A percentile compares a stretch with the other conserved stretches of the same genome.
These are phyloP conservation scores for Pythium phragmitis DNA, from an alignment of 352 stramenopile species.

Conservation along the genomic window DNA sequence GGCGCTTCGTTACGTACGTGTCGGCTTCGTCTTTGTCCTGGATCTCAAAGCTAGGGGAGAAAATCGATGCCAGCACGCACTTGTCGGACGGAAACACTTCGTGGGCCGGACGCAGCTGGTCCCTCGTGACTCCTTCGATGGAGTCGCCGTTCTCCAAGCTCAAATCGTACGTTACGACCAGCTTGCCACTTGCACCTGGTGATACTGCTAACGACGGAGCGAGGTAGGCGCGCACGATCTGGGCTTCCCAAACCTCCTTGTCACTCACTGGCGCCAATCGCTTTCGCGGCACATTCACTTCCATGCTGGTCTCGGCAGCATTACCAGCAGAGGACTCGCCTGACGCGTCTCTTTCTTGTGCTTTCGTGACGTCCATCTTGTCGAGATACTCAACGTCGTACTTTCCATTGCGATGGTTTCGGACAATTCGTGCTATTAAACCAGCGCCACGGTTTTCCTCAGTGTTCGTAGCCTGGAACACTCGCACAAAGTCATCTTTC, in stretches of 20 bases:
- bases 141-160: conserved; percentile 41
- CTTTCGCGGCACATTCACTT: conserved; percentile 32
- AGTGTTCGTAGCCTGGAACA: conserved; percentile 15
- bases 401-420: conserved; percentile 42
- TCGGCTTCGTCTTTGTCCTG: conserved; percentile 19
- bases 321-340: not conserved
- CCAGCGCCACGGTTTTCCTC: not conserved
- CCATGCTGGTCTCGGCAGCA: not conserved
- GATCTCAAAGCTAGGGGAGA: conserved; percentile 27
- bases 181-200: not conserved
- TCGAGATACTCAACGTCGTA: conserved; percentile 61
- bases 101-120: conserved; percentile 36
- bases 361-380: conserved; percentile 12
- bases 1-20: conserved; percentile 17
- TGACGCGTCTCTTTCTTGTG: not conserved
- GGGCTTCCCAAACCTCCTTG: conserved; percentile 33
- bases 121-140: conserved; percentile 31
- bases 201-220: not conserved
- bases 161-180: conserved; percentile 38
- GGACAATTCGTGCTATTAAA: conserved; percentile 34
- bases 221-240: conserved; percentile 30
- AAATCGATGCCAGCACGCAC: conserved; percentile 40
- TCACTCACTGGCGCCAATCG: conserved; percentile 35
- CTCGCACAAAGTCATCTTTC: conserved; percentile 49
- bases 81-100: conserved; percentile 45